Base-by-base conservation (phyloP, 2,329 filamentous ascomycete genomes). In the Aureobasidium sp. region DNA sequence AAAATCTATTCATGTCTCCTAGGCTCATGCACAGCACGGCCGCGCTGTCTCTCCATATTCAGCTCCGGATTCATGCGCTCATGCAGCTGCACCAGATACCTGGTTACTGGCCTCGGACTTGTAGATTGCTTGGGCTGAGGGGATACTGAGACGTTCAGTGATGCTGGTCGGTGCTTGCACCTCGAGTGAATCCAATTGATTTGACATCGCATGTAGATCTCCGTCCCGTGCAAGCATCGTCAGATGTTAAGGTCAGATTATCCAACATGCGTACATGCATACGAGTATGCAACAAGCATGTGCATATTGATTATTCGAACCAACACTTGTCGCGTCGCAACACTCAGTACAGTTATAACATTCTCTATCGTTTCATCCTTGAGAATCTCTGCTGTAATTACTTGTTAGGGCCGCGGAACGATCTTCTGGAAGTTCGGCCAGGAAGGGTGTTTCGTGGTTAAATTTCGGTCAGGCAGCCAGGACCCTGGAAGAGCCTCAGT, bases 21-120 rank as follows among this genome's bases (percentile, higher is more conserved):
- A 1, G 27, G 39, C 45, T 45, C 29, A 45, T 57, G 53, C 39
- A 57, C 53, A 45, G 53, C 41, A 57, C 39, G 53, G 12, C 20
- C 29, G 2, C 6, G 20, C 29, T 14, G 37, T n/a, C 37, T 56
- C 27, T 27, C 52, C 52, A 41, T 12, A 31, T 7, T 36, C 39
- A 57, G 41, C 39, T 45, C 27, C 29, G 9, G 31, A 29, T 12
- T 51, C 47, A 36, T 20, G 15, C n/a, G 15, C 27, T 45, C 42
- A 58, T 58, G 55, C 55, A 39, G 29, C 55, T 27, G 55, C 31
- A 20, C 42, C 55, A 58, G 55, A 15, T 39, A 58, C 55, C 55
- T 58, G 55, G 55, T 48, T 37, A 44, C 53, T 34, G 53, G 53
- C 53, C 8, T 34, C n/a, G 39, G 27, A 12, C 17, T 7, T 25